These are phyloP conservation scores for Solanum sejunctum DNA, from an alignment of 257 asterid genomes.

Conservation along the genomic window DNA sequence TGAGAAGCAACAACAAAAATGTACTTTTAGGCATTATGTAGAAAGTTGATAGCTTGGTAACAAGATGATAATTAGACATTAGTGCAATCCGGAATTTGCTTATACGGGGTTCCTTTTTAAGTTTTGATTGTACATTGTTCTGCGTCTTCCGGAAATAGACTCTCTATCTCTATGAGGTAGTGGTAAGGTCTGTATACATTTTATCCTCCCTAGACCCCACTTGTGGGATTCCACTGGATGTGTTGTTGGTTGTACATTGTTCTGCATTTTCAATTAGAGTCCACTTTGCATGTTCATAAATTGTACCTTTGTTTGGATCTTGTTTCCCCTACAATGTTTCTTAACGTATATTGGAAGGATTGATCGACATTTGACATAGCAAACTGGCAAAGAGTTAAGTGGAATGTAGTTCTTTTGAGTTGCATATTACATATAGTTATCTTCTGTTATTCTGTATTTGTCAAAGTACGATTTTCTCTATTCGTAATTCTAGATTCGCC, in stretches of 20 bases:
- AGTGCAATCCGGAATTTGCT: not conserved
- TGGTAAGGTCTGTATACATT: too few species aligned
- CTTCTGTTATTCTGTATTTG: not conserved
- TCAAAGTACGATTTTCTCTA: not conserved
- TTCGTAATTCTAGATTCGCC: not conserved
- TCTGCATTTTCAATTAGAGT: not conserved
- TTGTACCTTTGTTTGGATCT: not conserved
- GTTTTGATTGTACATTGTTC: not conserved
- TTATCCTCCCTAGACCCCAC: too few species aligned
- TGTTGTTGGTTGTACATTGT: not conserved
- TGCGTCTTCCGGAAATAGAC: too few species aligned
- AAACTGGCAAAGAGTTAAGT: not conserved
- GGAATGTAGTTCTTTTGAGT: not conserved
- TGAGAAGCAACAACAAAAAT: not conserved
- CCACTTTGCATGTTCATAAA: not conserved
- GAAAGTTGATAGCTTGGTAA: not conserved
- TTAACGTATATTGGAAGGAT: not conserved
- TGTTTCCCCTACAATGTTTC: not conserved
- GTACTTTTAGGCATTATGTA: not conserved
- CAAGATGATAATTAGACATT: not conserved
- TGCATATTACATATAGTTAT: not conserved
- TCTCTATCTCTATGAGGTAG: too few species aligned
- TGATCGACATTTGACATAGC: not conserved
- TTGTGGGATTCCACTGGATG: too few species aligned
- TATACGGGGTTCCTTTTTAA: not conserved